Evolutionary conservation across 2,329 filamentous ascomycete genomes (phyloP).

Genomic region (Ustulina deusta): DNA sequence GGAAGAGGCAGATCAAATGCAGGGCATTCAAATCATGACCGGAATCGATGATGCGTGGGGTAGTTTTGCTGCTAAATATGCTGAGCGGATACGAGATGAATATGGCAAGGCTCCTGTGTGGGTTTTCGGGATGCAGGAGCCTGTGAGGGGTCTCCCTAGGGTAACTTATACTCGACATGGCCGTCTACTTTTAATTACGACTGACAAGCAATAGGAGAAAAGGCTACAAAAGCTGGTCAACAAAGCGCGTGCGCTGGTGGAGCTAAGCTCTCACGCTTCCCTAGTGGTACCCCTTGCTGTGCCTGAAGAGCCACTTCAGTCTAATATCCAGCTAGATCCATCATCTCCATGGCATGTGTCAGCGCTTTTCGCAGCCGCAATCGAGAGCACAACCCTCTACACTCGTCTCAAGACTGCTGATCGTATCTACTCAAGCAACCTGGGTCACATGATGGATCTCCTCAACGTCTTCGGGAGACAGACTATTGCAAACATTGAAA

Average conservation of each 20-base stretch:
- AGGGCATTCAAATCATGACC: constrained; percentile 83
- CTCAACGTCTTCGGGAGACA: constrained; percentile 84
- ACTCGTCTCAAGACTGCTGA: constrained; percentile 71
- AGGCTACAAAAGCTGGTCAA: constrained; percentile 77
- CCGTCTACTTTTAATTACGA: neutral
- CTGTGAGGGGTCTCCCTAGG: constrained; percentile 63
- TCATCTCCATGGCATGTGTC: constrained; percentile 83
- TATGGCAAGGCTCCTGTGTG: constrained; percentile 89
- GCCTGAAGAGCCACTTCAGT: constrained; percentile 67
- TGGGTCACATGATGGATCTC: constrained; percentile 73
- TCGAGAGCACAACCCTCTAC: constrained; percentile 84
- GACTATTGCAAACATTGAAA: constrained; percentile 78
- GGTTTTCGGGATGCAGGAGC: constrained; percentile 85
- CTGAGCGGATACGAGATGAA: constrained; percentile 86
- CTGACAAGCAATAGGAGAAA: constrained; percentile 62
- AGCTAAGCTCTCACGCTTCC: constrained; percentile 77
- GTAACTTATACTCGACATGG: constrained; percentile 53
- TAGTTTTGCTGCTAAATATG: constrained; percentile 78
- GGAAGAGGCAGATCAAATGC: constrained; percentile 93
- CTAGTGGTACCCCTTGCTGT: constrained; percentile 81
- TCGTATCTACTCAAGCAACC: constrained; percentile 59
- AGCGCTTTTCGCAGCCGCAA: constrained; percentile 77
- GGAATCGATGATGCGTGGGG: constrained; percentile 84
- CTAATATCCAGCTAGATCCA: constrained; percentile 69
- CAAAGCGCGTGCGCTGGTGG: constrained; percentile 76